A percentile compares a stretch with the other conserved stretches of the same genome.
These are phyloP conservation scores for Malbranchea cinnamomea DNA, from an alignment of 2,329 filamentous ascomycete species.

Conservation along the genomic window DNA sequence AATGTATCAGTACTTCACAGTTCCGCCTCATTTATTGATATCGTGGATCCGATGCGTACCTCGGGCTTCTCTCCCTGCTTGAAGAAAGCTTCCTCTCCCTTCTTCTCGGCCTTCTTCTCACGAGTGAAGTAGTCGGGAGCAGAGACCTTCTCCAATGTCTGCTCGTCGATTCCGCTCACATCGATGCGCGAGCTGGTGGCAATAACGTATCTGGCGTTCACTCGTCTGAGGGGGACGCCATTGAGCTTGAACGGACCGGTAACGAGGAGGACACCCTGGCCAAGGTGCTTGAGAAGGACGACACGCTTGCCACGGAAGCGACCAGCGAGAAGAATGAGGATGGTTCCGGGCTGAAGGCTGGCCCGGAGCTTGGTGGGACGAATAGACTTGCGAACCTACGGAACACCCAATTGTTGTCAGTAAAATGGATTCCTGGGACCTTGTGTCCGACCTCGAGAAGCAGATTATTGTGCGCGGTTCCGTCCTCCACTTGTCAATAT, in stretches of 20 bases:
- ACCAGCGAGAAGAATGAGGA: constrained; percentile 97
- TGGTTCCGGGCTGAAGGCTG: constrained; percentile 82
- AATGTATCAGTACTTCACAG: constrained; percentile 21
- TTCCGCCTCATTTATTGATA: constrained; percentile 1
- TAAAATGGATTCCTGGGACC: neutral
- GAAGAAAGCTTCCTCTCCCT: constrained; percentile 99
- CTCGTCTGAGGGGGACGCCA: constrained; percentile 86
- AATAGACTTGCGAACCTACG: constrained; percentile 84
- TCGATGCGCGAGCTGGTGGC: constrained; percentile 36
- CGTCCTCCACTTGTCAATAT: constrained; percentile 1
- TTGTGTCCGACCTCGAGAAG: neutral
- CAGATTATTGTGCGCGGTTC: constrained; percentile 1
- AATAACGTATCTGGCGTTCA: constrained; percentile 37
- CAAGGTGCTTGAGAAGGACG: constrained; percentile 92
- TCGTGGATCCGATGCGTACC: constrained; percentile 42
- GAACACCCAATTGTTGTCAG: constrained; percentile 14
- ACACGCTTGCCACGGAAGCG: constrained; percentile 99
- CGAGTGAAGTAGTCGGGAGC: constrained; percentile 89
- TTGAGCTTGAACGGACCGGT: constrained; percentile 99
- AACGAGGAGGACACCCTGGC: constrained; percentile 95
- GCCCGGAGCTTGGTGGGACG: constrained; percentile 75
- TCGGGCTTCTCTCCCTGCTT: constrained; percentile 96
- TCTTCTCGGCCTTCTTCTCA: constrained; percentile 81
- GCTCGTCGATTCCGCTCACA: constrained; percentile 63
- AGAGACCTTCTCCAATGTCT: constrained; percentile 65